Percentiles rank a stretch among this genome's conserved stretches.
phyloP scores from a whole-genome alignment of 352 stramenopile genomes.

The Phytophthora chlamydospora region DNA sequence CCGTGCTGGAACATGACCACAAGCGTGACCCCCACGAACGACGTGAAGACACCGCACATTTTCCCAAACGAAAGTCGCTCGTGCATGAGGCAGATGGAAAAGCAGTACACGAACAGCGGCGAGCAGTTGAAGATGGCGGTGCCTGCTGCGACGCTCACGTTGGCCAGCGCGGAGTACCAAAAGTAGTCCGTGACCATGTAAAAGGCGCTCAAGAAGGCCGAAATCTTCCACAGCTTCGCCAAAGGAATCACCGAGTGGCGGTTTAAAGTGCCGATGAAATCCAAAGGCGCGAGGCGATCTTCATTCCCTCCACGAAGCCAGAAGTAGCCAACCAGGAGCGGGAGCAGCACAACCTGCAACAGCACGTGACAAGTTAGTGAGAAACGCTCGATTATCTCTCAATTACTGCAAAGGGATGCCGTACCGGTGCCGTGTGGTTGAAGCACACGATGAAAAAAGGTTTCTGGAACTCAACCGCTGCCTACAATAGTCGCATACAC shows the following conservation, averaged over 20 bases:
- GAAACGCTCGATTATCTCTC: too few species aligned
- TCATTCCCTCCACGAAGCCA: constrained; percentile 26
- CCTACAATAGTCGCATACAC: constrained; percentile 4
- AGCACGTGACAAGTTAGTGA: neutral
- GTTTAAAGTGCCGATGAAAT: constrained; percentile 28
- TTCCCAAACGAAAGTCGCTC: constrained; percentile 49
- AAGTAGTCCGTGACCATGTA: constrained; percentile 58
- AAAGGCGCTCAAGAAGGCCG: constrained; percentile 50
- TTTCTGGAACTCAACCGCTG: constrained; percentile 34
- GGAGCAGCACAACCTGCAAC: constrained; percentile 21
- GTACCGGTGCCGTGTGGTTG: constrained; percentile 44
- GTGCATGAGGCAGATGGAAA: constrained; percentile 64
- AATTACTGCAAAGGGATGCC: too few species aligned
- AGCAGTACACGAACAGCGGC: constrained; percentile 72
- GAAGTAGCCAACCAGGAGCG: constrained; percentile 41
- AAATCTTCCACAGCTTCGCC: constrained; percentile 36
- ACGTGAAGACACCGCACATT: constrained; percentile 45
- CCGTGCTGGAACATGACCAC: constrained; percentile 52
- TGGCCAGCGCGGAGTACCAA: constrained; percentile 56
- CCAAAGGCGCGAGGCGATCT: constrained; percentile 20
- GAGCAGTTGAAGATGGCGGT: constrained; percentile 67
- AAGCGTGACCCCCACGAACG: constrained; percentile 55
- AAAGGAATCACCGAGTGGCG: constrained; percentile 51
- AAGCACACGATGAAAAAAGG: constrained; percentile 66
- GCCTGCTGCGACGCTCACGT: constrained; percentile 52